A percentile compares a stretch with the other conserved stretches of the same genome.
Evolutionary conservation across 441 rosid species (phyloP).

Genomic region (Breynia disticha): DNA sequence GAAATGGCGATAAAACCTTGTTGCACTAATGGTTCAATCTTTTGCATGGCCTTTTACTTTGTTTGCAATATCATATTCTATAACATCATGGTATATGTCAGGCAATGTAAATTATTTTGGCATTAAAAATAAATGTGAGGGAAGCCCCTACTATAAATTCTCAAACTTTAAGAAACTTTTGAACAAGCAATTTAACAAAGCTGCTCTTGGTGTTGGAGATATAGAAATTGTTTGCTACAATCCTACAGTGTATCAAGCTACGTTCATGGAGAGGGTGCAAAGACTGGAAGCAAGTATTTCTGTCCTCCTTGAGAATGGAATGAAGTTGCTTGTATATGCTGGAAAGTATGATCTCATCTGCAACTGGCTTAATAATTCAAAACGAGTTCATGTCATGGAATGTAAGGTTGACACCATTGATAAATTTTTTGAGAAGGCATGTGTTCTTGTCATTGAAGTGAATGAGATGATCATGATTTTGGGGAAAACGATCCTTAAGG

Average conservation of each 20-base stretch:
- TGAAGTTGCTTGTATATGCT: conserved; percentile 77
- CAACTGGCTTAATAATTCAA: conserved; percentile 97
- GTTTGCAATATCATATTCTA: conserved; percentile 72
- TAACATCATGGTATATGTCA: conserved; percentile 52
- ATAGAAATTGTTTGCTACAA: conserved; percentile 78
- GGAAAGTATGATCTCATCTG: conserved; percentile 99
- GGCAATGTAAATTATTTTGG: conserved; percentile 68
- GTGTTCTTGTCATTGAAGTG: no score
- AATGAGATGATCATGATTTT: no score
- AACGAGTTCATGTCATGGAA: conserved; percentile 97
- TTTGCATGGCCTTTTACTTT: conserved; percentile 88
- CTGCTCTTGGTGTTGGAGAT: conserved; percentile 64
- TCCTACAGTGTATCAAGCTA: conserved; percentile 57
- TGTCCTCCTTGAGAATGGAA: conserved; percentile 75
- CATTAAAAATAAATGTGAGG: conserved; percentile 77
- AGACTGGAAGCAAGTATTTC: conserved; percentile 88
- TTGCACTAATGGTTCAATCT: conserved; percentile 81
- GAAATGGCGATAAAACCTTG: conserved; percentile 81
- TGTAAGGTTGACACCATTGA: no score
- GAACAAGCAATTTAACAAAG: conserved; percentile 53
- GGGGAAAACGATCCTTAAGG: no score
- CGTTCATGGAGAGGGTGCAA: conserved; percentile 89
- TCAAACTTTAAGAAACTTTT: conserved; percentile 85
- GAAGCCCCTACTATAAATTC: conserved; percentile 86
- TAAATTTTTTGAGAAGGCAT: no score